These are phyloP conservation scores for Salix purpurea DNA, from an alignment of 345 rosid species.

Conservation along the genomic window DNA sequence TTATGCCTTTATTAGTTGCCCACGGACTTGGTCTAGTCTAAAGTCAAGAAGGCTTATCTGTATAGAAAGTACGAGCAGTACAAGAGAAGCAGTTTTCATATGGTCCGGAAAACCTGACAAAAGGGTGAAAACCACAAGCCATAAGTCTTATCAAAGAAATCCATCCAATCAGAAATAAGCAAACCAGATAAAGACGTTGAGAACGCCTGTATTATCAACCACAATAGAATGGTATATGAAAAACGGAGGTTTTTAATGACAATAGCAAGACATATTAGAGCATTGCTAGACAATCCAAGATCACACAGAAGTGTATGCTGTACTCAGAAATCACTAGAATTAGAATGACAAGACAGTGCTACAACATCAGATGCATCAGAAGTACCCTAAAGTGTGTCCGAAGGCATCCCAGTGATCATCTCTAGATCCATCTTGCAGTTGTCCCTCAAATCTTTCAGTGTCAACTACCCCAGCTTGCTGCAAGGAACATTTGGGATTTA, in stretches of 20 bases:
- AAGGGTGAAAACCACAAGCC: neutral
- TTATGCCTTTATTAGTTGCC: neutral
- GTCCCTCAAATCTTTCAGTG: slow-evolving; percentile 64
- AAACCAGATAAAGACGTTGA: neutral
- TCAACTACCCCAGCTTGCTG: slow-evolving; percentile 54
- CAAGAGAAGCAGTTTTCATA: neutral
- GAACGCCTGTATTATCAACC: slow-evolving; percentile 3
- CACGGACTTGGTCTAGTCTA: neutral
- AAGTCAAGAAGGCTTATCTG: neutral
- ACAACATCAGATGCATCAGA: slow-evolving; percentile 14
- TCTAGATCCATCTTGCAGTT: slow-evolving; percentile 68
- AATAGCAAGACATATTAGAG: slow-evolving; percentile 6
- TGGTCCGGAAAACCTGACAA: neutral
- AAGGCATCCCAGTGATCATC: slow-evolving; percentile 42
- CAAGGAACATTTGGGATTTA: slow-evolving; percentile 14
- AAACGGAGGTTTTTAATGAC: neutral
- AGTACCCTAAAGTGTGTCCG: slow-evolving; percentile 31
- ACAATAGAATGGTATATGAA: neutral
- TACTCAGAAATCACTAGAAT: too few relatives aligned
- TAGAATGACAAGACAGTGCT: slow-evolving; percentile 8
- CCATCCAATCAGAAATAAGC: neutral
- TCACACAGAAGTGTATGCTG: neutral
- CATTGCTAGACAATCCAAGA: slow-evolving; percentile 2
- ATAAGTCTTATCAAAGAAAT: neutral
- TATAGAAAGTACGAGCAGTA: neutral